These are phyloP conservation scores for Terana coerulea DNA, from an alignment of 768 basidiomycete genomes.

Conservation along the genomic window DNA sequence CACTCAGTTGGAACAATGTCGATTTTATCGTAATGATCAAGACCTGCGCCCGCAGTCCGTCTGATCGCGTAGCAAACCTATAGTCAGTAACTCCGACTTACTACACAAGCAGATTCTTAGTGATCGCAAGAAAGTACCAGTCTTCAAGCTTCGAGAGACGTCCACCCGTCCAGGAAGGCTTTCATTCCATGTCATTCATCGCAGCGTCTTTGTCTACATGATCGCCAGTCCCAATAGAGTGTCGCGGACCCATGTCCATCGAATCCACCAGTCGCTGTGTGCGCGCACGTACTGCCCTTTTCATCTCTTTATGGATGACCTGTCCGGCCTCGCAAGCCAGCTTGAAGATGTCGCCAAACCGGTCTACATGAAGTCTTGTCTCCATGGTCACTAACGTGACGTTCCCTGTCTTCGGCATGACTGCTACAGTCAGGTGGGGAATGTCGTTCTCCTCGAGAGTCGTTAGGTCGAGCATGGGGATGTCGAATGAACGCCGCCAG, in stretches of 20 bases:
- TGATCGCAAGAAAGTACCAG: no score
- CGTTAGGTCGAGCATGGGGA: constrained; percentile 85
- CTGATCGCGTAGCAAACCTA: no score
- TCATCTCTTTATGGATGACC: constrained; percentile 85
- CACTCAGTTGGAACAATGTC: no score
- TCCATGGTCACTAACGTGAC: constrained; percentile 92
- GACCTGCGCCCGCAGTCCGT: no score
- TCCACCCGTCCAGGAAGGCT: background rate
- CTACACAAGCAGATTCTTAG: no score
- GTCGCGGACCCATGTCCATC: constrained; percentile 47
- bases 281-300: constrained; percentile 56
- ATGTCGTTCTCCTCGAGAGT: constrained; percentile 87
- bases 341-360: constrained; percentile 86
- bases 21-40: no score
- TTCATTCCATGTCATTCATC: constrained; percentile 19
- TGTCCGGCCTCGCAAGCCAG: constrained; percentile 74
- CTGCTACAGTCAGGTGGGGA: constrained; percentile 84
- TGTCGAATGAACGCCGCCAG: constrained; percentile 78
- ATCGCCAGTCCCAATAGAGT: constrained; percentile 18
- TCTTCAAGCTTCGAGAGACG: no score
- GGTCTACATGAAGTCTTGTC: constrained; percentile 87
- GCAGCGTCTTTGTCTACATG: constrained; percentile 19
- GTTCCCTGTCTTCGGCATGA: constrained; percentile 82
- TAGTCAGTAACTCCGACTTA: no score
- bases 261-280: constrained; percentile 60